Base-by-base conservation (phyloP, 768 basidiomycete genomes). In the Sporobolomyces roseus region DNA sequence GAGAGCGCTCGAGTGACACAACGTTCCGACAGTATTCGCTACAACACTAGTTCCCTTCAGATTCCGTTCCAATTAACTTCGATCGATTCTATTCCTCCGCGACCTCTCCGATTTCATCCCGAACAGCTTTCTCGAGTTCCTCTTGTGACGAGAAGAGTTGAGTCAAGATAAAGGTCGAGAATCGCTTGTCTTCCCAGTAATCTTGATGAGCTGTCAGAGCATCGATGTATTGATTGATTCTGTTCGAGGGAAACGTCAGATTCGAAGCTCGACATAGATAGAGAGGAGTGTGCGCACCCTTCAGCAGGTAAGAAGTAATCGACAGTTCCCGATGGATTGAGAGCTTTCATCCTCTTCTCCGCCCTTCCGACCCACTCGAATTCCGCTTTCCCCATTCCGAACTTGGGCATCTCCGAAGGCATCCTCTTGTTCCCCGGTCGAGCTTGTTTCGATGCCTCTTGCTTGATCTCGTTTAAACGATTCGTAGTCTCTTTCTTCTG, bases 271-370 rank as follows among this genome's bases (percentile, higher is more conserved):
- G 49, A 9, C 46, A 1, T 19, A 0, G 43, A 12, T 14, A 5
- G 19, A 48, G 30, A 36, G 25, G 41, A 7, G 21, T 54, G 4
- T 46, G 41, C 59, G 6, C 46, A 70, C 25, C 74, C 72, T 33
- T 75, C 71, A n/a, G 64, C 66, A 0, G 71, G 68, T 0, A 72
- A 35, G 48, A 45, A 68, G 51, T 68, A 71, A 56, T 75, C 74
- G 54, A 70, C 27, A 5, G 54, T 63, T 0, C 71, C 68, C 3
- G 50, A 41, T 10, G 75, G 71, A 27, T 75, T 76, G 0, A 76
- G 59, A 1, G 72, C 74, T 9, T 61, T 56, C 30, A 68, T 46
- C n/a, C 68, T 54, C 38, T 60, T 56, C 67, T 74, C 71, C 9
- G 74, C 74, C 21, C 72, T 27, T 8, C 56, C 53, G 36, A 74